Evolutionary conservation across 2,329 filamentous ascomycete species (phyloP).

Genomic region (Alternaria angustiovoidea): DNA sequence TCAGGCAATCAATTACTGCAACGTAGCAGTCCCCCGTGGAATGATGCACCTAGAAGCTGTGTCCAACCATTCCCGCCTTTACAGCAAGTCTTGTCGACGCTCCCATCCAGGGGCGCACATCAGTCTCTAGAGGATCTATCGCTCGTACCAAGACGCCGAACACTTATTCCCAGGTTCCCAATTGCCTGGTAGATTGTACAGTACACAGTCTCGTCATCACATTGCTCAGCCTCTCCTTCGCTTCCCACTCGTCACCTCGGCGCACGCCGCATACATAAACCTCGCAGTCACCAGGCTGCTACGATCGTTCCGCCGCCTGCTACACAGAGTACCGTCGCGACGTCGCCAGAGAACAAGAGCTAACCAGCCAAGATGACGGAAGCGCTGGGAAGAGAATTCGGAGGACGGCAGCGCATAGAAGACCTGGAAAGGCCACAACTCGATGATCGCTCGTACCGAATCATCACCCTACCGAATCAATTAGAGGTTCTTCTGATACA

Average conservation of each 20-base stretch:
- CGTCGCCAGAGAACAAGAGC: conserved; percentile 14
- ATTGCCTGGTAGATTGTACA: conserved; percentile 20
- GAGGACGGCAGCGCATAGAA: conserved; percentile 46
- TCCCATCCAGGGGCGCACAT: conserved; percentile 22
- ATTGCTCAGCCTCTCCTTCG: conserved; percentile 15
- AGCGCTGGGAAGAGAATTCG: conserved; percentile 35
- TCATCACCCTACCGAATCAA: conserved; percentile 84
- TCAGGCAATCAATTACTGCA: conserved; percentile 6
- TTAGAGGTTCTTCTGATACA: conserved; percentile 93
- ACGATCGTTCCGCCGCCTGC: conserved; percentile 15
- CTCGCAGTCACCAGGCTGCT: conserved; percentile 17
- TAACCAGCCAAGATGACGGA: conserved; percentile 37
- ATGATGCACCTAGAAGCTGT: conserved; percentile 8
- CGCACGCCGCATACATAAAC: conserved; percentile 33
- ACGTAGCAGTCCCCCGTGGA: conserved; percentile 6
- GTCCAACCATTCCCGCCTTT: conserved; percentile 15
- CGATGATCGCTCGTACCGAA: conserved; percentile 86
- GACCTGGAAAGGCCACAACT: conserved; percentile 81
- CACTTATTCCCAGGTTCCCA: conserved; percentile 15
- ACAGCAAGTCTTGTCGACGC: conserved; percentile 39
- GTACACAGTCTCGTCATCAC: conserved; percentile 25
- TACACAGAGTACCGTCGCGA: conserved; percentile 19
- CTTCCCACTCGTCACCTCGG: conserved; percentile 31
- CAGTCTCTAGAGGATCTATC: conserved; percentile 33
- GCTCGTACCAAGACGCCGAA: conserved; percentile 26